A percentile compares a stretch with the other conserved stretches of the same genome.
Evolutionary conservation across 2,329 filamentous ascomycete species (phyloP).

Genomic region (Myotisia sp.): DNA sequence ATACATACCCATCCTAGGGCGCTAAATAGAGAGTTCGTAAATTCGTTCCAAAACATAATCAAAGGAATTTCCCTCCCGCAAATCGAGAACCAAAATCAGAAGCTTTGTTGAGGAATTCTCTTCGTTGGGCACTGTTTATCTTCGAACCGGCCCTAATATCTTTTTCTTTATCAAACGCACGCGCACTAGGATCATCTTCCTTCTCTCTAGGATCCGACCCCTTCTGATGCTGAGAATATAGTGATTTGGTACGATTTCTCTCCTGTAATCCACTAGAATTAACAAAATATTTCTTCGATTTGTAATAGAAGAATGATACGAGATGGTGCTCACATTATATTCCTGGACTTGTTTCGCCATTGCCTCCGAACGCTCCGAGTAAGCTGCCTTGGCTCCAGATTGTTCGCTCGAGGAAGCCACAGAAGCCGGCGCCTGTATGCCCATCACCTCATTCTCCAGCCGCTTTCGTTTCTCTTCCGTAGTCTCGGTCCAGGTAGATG

Average conservation of each 20-base stretch:
- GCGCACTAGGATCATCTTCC: constrained; percentile 80
- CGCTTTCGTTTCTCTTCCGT: constrained; percentile 70
- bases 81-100: constrained; percentile 67
- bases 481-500: constrained; percentile 69
- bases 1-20: too few species aligned
- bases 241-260: constrained; percentile 11
- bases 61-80: constrained; percentile 51
- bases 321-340: constrained; percentile 13
- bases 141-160: constrained; percentile 69
- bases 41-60: not conserved
- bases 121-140: constrained; percentile 58
- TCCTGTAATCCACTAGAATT: constrained; percentile 6
- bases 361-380: constrained; percentile 3
- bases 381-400: constrained; percentile 4
- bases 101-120: constrained; percentile 62
- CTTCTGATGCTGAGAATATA: constrained; percentile 11
- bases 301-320: not conserved
- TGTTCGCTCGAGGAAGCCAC: not conserved
- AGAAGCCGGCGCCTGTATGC: constrained; percentile 37
- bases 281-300: not conserved
- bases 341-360: constrained; percentile 11
- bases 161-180: constrained; percentile 82
- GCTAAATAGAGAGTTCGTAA: too few species aligned
- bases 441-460: constrained; percentile 67
- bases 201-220: constrained; percentile 41